Conservation (phyloP, 169 alveolate species). For the Amoebophrya sp. region DNA sequence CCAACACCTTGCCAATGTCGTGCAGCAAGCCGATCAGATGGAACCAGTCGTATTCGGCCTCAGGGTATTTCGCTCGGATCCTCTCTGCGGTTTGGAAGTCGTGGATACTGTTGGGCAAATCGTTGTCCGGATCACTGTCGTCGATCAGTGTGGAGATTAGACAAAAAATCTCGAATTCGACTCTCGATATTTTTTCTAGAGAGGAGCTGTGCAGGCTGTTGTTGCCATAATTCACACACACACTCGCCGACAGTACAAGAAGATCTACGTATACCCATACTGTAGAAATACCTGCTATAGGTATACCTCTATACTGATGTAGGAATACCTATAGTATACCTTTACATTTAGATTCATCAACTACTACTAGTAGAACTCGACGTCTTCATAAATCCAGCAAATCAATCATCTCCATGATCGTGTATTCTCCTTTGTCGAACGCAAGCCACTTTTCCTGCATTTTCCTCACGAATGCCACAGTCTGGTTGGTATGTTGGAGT, state of each 20-base stretch:
- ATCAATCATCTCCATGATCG: too few relatives aligned
- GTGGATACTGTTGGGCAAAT: constrained; percentile 48
- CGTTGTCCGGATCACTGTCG: constrained; percentile 50
- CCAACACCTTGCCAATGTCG: constrained; percentile 48
- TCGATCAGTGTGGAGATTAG: constrained; percentile 43
- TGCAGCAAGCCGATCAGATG: constrained; percentile 43
- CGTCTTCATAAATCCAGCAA: too few relatives aligned
- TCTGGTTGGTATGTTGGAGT: neutral
- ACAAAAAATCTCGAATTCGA: constrained; percentile 36
- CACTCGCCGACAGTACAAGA: too few relatives aligned
- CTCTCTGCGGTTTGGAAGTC: constrained; percentile 51
- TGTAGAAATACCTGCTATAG: too few relatives aligned
- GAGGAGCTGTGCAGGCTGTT: too few relatives aligned
- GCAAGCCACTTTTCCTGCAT: constrained; percentile 44
- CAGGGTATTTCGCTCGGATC: constrained; percentile 50
- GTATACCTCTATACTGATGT: too few relatives aligned
- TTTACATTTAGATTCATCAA: too few relatives aligned
- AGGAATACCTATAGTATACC: too few relatives aligned
- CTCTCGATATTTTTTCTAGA: neutral
- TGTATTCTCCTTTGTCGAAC: constrained; percentile 45
- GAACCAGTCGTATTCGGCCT: constrained; percentile 47
- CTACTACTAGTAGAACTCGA: too few relatives aligned
- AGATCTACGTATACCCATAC: too few relatives aligned
- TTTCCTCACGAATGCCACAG: constrained; percentile 16
- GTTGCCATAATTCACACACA: too few relatives aligned